Percentiles rank a stretch among this genome's conserved stretches.
Evolutionary conservation across 2,329 filamentous ascomycete genomes (phyloP).

Genomic region (Cordyceps pruinosa): DNA sequence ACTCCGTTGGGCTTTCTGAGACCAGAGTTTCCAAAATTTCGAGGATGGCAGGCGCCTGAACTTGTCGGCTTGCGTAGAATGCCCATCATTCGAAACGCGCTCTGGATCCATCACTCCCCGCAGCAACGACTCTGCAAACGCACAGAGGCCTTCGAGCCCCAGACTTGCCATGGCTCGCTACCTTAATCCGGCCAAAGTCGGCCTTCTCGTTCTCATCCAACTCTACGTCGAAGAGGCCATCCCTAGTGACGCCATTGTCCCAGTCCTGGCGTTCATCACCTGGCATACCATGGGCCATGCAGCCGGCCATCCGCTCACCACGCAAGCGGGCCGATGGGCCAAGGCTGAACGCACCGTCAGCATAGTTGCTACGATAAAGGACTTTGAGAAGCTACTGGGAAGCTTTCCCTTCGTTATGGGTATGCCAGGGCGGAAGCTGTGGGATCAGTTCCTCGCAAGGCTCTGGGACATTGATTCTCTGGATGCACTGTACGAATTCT

Average conservation of each 20-base stretch:
- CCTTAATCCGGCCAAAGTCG: slow-evolving; percentile 83
- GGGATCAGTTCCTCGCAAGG: slow-evolving; percentile 74
- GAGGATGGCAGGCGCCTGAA: background rate
- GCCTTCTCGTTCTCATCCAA: slow-evolving; percentile 71
- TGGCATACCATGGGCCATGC: slow-evolving; percentile 55
- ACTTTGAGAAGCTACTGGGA: slow-evolving; percentile 53
- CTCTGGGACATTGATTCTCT: slow-evolving; percentile 81
- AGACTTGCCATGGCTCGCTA: slow-evolving; percentile 63
- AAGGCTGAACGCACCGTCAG: slow-evolving; percentile 44
- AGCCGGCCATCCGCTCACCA: slow-evolving; percentile 22
- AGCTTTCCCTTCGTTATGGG: slow-evolving; percentile 45
- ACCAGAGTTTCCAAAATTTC: background rate
- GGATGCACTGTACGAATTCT: slow-evolving; percentile 72
- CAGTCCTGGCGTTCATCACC: slow-evolving; percentile 72
- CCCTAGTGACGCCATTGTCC: slow-evolving; percentile 62
- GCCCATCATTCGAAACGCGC: background rate
- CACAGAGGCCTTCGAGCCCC: background rate
- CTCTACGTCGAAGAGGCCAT: slow-evolving; percentile 70
- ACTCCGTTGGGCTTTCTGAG: background rate
- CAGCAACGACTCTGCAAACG: background rate
- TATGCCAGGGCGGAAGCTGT: slow-evolving; percentile 72
- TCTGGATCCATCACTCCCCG: background rate
- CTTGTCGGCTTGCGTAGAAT: background rate
- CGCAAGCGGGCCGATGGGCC: slow-evolving; percentile 34
- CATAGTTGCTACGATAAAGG: slow-evolving; percentile 47